phyloP scores from a whole-genome alignment of 2,329 filamentous ascomycete genomes.

The Alternaria solani region DNA sequence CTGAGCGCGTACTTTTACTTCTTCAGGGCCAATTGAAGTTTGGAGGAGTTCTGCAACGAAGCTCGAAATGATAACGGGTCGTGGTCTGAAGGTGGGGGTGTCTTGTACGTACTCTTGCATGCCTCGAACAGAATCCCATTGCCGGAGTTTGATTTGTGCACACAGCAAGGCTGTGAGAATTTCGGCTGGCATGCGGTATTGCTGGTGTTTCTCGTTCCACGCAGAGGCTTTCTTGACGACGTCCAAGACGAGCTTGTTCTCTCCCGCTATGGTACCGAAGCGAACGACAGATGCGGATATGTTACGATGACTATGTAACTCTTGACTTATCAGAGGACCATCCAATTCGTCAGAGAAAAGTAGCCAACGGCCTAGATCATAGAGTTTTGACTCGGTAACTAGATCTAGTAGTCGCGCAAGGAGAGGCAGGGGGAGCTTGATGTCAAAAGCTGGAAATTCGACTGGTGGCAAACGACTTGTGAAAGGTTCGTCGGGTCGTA shows the following conservation, averaged over 20 bases:
- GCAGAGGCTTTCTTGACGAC: constrained; percentile 35
- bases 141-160: constrained; percentile 52
- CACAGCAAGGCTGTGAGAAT: constrained; percentile 53
- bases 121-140: constrained; percentile 52
- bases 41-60: constrained; percentile 43
- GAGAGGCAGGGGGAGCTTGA: constrained; percentile 57
- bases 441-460: constrained; percentile 56
- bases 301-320: constrained; percentile 56
- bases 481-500: constrained; percentile 34
- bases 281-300: constrained; percentile 63
- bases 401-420: constrained; percentile 62
- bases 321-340: constrained; percentile 60
- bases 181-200: constrained; percentile 43
- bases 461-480: constrained; percentile 42
- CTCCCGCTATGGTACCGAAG: constrained; percentile 61
- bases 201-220: constrained; percentile 27
- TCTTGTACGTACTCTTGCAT: constrained; percentile 48
- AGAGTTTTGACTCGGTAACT: constrained; percentile 55
- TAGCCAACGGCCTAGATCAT: constrained; percentile 62
- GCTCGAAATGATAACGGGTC: constrained; percentile 39
- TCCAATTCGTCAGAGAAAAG: constrained; percentile 62
- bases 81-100: constrained; percentile 34
- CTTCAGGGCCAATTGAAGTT: constrained; percentile 24
- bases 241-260: constrained; percentile 50
- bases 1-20: constrained; percentile 25